Evolutionary conservation across 495 filamentous ascomycete genomes (phyloP), one percentile per base, ranked within the genome.

Genomic region (Podospora appendiculata): DNA sequence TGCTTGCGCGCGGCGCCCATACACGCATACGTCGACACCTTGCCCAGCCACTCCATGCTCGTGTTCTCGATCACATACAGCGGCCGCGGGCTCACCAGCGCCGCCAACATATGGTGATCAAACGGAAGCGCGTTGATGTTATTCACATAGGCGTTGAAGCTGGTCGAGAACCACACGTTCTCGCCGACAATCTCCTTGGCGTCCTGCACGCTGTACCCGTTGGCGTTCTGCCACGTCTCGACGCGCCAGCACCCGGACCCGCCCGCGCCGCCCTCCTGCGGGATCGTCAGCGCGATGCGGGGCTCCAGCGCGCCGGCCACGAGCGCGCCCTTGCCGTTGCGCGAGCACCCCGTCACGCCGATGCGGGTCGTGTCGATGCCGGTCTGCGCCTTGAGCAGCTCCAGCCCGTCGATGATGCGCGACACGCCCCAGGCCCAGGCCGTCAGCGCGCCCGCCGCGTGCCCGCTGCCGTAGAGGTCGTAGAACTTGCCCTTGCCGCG

Each of bases 291-390:
- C 1, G 74, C 76, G 43, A 80, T 75, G 34, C 77, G 70, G 32
- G 64, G 60, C 40, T 76, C 74, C 32, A 80, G 59, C 0, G 76
- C 77, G 8, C 76, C 76, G 38, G 71, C 76, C 14, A 79, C 56
- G 48, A 80, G 69, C 41, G 77, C 75, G 35, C 77, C 77, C 64
- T 80, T 79, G 35, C 76, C 76, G 59, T 80, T 79, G 38, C 76
- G 71, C 32, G 73, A 77, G 59, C 76, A 80, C 9, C 76, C 77
- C 3, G 74, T 77, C 14, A 77, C 75, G 44, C 72, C 77, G 40
- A 79, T 62, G 13, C 69, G 64, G 44, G 55, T 67, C 32, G 72
- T 59, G 58, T 80, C 73, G 55, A 79, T 79, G 41, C 66, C 67
- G 14, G 71, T 68, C 40, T 58, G 57, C 6, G 62, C 62, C 8